These are phyloP conservation scores for Helotiales sp. DNA, from an alignment of 2,329 filamentous ascomycete species.

Conservation along the genomic window DNA sequence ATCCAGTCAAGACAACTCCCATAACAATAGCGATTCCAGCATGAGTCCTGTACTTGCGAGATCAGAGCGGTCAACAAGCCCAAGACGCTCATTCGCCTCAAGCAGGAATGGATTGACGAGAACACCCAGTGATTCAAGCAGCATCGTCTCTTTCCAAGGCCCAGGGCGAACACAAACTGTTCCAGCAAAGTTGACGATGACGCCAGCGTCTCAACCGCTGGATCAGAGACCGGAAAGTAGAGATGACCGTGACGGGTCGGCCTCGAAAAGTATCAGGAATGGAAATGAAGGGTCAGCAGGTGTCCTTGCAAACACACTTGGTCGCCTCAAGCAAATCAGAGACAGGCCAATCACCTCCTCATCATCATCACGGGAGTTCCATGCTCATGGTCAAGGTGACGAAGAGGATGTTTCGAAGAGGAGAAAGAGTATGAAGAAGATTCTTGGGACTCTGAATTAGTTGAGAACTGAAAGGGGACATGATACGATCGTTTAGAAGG, in stretches of 20 bases:
- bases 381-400: constrained; percentile 12
- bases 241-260: constrained; percentile 13
- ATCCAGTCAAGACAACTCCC: constrained; percentile 29
- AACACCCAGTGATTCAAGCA: constrained; percentile 31
- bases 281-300: constrained; percentile 19
- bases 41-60: constrained; percentile 26
- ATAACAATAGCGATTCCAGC: constrained; percentile 35
- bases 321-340: constrained; percentile 26
- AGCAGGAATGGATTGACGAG: constrained; percentile 25
- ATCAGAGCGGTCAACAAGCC: constrained; percentile 32
- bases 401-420: constrained; percentile 27
- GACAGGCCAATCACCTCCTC: constrained; percentile 5
- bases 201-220: constrained; percentile 18
- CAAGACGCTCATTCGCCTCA: constrained; percentile 32
- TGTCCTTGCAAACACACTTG: constrained; percentile 26
- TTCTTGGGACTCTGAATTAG: constrained; percentile 20
- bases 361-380: background rate
- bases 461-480: too few species aligned
- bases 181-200: constrained; percentile 31
- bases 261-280: constrained; percentile 10
- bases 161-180: constrained; percentile 11
- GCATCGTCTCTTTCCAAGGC: constrained; percentile 25
- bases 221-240: constrained; percentile 13
- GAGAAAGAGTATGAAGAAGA: constrained; percentile 36
- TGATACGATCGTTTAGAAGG: too few species aligned